Conservation (phyloP, 2,329 filamentous ascomycete genomes). For the Trichoderma citrinoviride region DNA sequence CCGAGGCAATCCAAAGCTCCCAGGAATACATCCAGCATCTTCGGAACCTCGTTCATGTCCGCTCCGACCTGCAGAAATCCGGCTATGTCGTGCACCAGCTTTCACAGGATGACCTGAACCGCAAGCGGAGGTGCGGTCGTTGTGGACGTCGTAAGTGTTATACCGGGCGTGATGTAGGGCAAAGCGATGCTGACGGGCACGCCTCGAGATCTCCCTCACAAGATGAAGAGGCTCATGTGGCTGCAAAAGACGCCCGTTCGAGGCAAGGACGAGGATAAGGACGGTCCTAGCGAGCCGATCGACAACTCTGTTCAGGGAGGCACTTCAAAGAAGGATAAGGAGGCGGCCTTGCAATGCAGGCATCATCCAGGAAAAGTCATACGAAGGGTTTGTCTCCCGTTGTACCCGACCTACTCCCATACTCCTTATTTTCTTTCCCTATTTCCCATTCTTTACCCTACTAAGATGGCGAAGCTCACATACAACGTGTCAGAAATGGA, state of each 20-base stretch:
- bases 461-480: not conserved
- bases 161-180: no score
- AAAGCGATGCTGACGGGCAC: not conserved
- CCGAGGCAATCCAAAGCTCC: slow-evolving; percentile 26
- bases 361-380: slow-evolving; percentile 32
- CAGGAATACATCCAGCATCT: slow-evolving; percentile 26
- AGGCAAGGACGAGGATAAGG: not conserved
- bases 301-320: not conserved
- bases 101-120: slow-evolving; percentile 29
- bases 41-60: slow-evolving; percentile 24
- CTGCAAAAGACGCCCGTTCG: slow-evolving; percentile 2
- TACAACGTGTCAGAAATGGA: slow-evolving; percentile 28
- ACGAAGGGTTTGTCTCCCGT: slow-evolving; percentile 28
- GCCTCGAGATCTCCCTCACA: not conserved
- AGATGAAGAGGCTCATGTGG: not conserved
- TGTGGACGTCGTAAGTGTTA: slow-evolving; percentile 30
- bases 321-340: not conserved
- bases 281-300: not conserved
- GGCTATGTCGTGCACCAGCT: slow-evolving; percentile 33
- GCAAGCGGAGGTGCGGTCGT: slow-evolving; percentile 33
- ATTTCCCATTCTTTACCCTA: not conserved
- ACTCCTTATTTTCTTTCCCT: no score
- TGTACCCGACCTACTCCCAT: not conserved
- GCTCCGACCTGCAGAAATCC: slow-evolving; percentile 25
- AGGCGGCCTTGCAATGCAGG: slow-evolving; percentile 27